Conservation (phyloP, 805 yeast species). For the Wickerhamomyces hampshirensis region DNA sequence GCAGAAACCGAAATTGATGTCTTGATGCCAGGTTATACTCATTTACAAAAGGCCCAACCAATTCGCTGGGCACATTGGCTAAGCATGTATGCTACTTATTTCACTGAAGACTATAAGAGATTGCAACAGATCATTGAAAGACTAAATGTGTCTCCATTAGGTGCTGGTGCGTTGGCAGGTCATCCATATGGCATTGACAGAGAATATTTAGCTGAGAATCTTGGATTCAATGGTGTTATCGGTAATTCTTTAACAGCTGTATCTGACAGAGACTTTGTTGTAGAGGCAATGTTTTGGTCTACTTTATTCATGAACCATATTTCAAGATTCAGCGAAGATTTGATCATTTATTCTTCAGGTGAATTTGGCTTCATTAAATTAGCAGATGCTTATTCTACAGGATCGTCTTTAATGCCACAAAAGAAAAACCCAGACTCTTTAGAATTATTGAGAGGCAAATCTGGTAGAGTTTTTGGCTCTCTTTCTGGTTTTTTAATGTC, state of each 20-base stretch:
- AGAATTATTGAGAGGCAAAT: conserved; percentile 92
- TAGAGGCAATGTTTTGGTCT: conserved; percentile 94
- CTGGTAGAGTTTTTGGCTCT: conserved; percentile 95
- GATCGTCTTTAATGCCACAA: conserved; percentile 98
- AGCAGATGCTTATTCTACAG: conserved; percentile 98
- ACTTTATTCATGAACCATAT: conserved; percentile 93
- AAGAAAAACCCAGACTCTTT: conserved; percentile 97
- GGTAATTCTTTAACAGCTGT: conserved; percentile 98
- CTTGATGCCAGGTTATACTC: conserved; percentile 99
- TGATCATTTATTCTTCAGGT: conserved; percentile 93
- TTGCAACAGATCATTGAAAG: conserved; percentile 75
- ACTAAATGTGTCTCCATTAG: conserved; percentile 86
- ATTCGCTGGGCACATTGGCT: conserved; percentile 99
- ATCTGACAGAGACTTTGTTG: conserved; percentile 95
- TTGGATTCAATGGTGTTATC: conserved; percentile 81
- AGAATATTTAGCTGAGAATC: conserved; percentile 73
- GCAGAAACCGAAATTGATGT: conserved; percentile 85
- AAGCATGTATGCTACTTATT: conserved; percentile 89
- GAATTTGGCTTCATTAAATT: conserved; percentile 93
- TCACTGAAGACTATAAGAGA: conserved; percentile 86
- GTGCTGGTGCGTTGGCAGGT: conserved; percentile 98
- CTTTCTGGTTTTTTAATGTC: conserved; percentile 96
- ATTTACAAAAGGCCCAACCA: conserved; percentile 97
- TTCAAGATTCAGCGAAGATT: conserved; percentile 90
- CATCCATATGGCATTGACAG: conserved; percentile 99